These are phyloP conservation scores for Pichia paraexigua DNA, from an alignment of 805 yeast species.

Conservation along the genomic window DNA sequence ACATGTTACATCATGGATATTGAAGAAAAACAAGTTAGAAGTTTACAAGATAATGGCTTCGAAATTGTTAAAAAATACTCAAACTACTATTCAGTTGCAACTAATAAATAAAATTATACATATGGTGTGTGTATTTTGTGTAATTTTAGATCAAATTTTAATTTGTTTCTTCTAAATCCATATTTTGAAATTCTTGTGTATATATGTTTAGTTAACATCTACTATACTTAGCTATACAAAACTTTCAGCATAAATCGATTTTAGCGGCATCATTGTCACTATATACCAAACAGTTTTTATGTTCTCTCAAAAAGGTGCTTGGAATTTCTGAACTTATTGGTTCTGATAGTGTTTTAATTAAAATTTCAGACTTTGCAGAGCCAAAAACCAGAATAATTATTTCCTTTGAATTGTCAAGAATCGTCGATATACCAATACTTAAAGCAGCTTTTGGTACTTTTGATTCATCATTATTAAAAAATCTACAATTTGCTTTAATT, in stretches of 20 bases:
- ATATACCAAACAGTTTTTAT: constrained; percentile 35
- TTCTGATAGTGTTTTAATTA: constrained; percentile 37
- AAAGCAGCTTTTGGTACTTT: constrained; percentile 47
- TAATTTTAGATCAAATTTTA: no score
- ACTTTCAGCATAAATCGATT: no score
- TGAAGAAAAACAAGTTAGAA: constrained; percentile 8
- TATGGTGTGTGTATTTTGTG: no score
- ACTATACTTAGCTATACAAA: no score
- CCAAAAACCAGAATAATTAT: constrained; percentile 47
- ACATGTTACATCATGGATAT: constrained; percentile 7
- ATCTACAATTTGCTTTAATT: constrained; percentile 45
- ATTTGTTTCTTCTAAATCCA: background rate
- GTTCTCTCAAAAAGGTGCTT: constrained; percentile 42
- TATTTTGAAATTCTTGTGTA: no score
- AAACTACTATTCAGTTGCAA: constrained; percentile 8
- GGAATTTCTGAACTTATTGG: constrained; percentile 37
- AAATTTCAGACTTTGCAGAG: constrained; percentile 36
- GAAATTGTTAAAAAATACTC: constrained; percentile 10
- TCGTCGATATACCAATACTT: constrained; percentile 50
- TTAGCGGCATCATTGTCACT: constrained; percentile 38
- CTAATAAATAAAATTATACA: no score
- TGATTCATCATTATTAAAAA: constrained; percentile 37
- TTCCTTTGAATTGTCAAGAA: constrained; percentile 47
- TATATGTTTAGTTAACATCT: no score
- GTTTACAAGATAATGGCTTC: constrained; percentile 15